Evolutionary conservation across 768 basidiomycete species (phyloP).

Genomic region (Cystofilobasidium capitatum): DNA sequence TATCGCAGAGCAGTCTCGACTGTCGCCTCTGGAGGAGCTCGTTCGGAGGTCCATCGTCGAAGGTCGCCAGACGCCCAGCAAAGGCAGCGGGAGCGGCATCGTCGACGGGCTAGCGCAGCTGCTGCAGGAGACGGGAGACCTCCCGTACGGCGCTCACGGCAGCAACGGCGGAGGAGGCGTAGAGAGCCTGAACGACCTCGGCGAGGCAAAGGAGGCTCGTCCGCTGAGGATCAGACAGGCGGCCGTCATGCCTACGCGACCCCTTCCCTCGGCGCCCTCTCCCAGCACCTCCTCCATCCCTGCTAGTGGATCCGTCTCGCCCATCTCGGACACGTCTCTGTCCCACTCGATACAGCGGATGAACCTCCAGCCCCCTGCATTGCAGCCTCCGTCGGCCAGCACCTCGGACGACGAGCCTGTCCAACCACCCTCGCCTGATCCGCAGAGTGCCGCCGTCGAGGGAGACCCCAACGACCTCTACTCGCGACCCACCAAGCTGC

Average conservation of each 20-base stretch:
- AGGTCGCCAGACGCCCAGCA: neutral
- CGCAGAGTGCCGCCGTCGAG: neutral
- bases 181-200: neutral
- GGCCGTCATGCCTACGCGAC: too few relatives aligned
- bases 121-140: neutral
- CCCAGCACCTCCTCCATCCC: too few relatives aligned
- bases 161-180: neutral
- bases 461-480: neutral
- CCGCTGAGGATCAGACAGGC: too few relatives aligned
- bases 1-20: constrained; percentile 1
- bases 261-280: too few relatives aligned
- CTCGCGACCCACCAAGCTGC: constrained; percentile 1
- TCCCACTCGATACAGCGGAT: too few relatives aligned
- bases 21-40: constrained; percentile 1
- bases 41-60: constrained; percentile 2
- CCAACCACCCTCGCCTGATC: neutral
- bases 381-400: neutral
- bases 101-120: neutral
- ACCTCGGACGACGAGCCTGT: neutral
- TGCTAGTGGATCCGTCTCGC: too few relatives aligned
- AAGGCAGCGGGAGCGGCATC: neutral
- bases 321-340: too few relatives aligned
- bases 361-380: neutral
- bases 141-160: too few relatives aligned
- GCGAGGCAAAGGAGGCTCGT: too few relatives aligned